A percentile compares a stretch with the other conserved stretches of the same genome.
Evolutionary conservation across 2,329 filamentous ascomycete species (phyloP).

Genomic region (Onygenales sp.): DNA sequence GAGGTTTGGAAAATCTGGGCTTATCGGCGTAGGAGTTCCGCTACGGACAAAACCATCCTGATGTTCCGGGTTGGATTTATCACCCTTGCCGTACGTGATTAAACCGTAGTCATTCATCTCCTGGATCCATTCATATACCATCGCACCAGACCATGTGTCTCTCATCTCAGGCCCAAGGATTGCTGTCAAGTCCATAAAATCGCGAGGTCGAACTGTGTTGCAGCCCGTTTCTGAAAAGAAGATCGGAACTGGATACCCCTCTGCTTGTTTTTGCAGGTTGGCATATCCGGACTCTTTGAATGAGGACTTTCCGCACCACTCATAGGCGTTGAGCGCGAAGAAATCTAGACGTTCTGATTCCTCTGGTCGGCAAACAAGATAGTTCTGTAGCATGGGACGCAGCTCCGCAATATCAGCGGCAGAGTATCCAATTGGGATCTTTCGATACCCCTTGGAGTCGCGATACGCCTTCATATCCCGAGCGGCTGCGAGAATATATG

Average conservation of each 20-base stretch:
- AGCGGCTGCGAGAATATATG: slow-evolving; percentile 73
- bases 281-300: slow-evolving; percentile 61
- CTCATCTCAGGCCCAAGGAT: slow-evolving; percentile 70
- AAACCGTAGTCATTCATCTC: slow-evolving; percentile 77
- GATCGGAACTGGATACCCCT: slow-evolving; percentile 69
- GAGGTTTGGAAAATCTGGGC: slow-evolving; percentile 71
- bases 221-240: slow-evolving; percentile 88
- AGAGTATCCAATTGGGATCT: slow-evolving; percentile 78
- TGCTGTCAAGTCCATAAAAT: slow-evolving; percentile 56
- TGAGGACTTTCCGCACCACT: slow-evolving; percentile 55
- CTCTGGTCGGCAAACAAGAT: slow-evolving; percentile 69
- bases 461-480: slow-evolving; percentile 78
- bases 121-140: slow-evolving; percentile 85
- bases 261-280: slow-evolving; percentile 56
- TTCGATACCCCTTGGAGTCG: slow-evolving; percentile 63
- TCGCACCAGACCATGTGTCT: slow-evolving; percentile 61
- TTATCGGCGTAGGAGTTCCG: slow-evolving; percentile 63
- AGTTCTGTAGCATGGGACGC: slow-evolving; percentile 58
- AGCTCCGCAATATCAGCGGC: slow-evolving; percentile 71
- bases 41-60: slow-evolving; percentile 59
- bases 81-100: slow-evolving; percentile 61
- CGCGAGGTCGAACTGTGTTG: slow-evolving; percentile 43
- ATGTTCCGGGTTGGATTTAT: slow-evolving; percentile 46
- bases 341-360: slow-evolving; percentile 63
- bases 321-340: slow-evolving; percentile 77